Conservation (phyloP, 2,329 filamentous ascomycete species). For the Fusarium compactum region DNA sequence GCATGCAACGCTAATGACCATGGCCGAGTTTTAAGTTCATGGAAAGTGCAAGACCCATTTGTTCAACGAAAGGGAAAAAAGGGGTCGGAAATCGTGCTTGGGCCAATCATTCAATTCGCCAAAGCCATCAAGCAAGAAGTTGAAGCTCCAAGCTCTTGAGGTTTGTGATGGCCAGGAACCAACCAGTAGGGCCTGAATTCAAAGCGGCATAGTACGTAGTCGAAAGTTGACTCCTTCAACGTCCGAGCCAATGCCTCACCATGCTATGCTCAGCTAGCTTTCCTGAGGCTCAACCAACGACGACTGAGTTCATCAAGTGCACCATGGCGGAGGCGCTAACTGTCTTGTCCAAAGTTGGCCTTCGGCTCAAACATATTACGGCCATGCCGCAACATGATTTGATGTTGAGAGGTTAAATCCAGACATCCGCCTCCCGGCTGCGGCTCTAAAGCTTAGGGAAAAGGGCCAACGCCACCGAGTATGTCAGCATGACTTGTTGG, state of each 20-base stretch:
- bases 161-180: conserved; percentile 22
- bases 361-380: conserved; percentile 18
- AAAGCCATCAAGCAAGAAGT: conserved; percentile 7
- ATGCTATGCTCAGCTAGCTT: conserved; percentile 21
- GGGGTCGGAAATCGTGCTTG: conserved; percentile 32
- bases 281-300: conserved; percentile 23
- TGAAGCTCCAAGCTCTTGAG: conserved; percentile 18
- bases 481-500: conserved; percentile 36
- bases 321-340: not conserved
- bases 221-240: not conserved
- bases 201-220: conserved; percentile 2
- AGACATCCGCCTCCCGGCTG: conserved; percentile 31
- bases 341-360: conserved; percentile 21
- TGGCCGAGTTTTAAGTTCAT: conserved; percentile 48
- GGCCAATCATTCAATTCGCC: conserved; percentile 36
- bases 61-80: conserved; percentile 40
- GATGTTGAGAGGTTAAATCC: conserved; percentile 13
- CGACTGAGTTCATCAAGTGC: not conserved
- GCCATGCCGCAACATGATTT: conserved; percentile 16
- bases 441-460: conserved; percentile 29
- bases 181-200: conserved; percentile 24
- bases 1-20: conserved; percentile 47
- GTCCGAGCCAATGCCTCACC: not conserved
- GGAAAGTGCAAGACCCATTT: conserved; percentile 46
- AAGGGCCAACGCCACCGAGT: conserved; percentile 38